These are phyloP conservation scores for Geotrichum restrictum DNA, from an alignment of 1,139 yeast genomes.

Conservation along the genomic window DNA sequence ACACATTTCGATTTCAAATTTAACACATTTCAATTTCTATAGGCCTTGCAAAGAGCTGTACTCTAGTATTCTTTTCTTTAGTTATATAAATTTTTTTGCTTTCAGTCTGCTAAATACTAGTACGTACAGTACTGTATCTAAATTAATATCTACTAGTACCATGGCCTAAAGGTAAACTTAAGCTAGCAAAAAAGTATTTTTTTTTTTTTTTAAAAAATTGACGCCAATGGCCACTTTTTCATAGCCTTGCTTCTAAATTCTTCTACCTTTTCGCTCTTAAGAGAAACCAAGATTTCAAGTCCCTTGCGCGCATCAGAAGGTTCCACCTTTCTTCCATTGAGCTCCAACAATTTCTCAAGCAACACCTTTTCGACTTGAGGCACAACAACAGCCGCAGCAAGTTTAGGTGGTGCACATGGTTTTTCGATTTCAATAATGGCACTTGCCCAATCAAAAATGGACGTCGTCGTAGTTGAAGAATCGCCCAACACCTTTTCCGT, in stretches of 20 bases:
- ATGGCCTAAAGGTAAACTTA: too few species aligned
- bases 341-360: slow-evolving; percentile 24
- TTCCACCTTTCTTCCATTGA: slow-evolving; percentile 14
- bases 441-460: slow-evolving; percentile 17
- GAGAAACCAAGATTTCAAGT: slow-evolving; percentile 18
- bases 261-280: slow-evolving; percentile 23
- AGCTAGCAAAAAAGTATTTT: too few species aligned
- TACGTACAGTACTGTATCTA: too few species aligned
- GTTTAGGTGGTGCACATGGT: neutral
- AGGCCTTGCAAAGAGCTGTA: too few species aligned
- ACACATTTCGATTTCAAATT: too few species aligned
- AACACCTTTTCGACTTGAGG: slow-evolving; percentile 25
- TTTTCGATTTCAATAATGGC: slow-evolving; percentile 13
- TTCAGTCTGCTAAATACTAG: too few species aligned
- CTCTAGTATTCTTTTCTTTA: too few species aligned
- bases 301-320: slow-evolving; percentile 7
- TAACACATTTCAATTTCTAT: too few species aligned
- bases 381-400: neutral
- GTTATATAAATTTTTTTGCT: too few species aligned
- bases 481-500: slow-evolving; percentile 28
- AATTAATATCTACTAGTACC: too few species aligned
- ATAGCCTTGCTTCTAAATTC: slow-evolving; percentile 23
- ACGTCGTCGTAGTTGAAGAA: slow-evolving; percentile 2
- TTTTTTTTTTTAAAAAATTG: too few species aligned
- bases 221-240: slow-evolving; percentile 29